Percentiles rank a stretch among this genome's conserved stretches.
Conservation (phyloP, 2,329 filamentous ascomycete species). For the Stagonosporopsis vannaccii region DNA sequence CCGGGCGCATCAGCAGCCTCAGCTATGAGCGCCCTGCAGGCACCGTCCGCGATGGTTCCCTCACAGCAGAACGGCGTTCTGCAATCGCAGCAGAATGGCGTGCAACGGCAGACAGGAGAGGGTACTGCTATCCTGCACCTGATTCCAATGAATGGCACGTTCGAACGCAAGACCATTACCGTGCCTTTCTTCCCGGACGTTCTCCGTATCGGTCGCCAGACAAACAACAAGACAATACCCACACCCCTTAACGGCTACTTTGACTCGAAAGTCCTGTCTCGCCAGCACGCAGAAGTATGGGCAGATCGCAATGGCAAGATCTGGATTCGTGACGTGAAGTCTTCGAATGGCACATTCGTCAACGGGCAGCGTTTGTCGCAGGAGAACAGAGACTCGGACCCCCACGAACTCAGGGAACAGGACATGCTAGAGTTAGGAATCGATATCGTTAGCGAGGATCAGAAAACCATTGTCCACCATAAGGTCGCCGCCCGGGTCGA, state of each 20-base stretch:
- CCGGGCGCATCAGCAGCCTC: slow-evolving; percentile 67
- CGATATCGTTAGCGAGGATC: slow-evolving; percentile 97
- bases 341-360: slow-evolving; percentile 97
- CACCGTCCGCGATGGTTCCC: slow-evolving; percentile 67
- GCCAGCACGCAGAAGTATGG: slow-evolving; percentile 96
- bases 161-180: slow-evolving; percentile 94
- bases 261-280: slow-evolving; percentile 95
- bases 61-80: slow-evolving; percentile 74
- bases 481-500: slow-evolving; percentile 98
- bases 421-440: slow-evolving; percentile 96
- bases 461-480: slow-evolving; percentile 97
- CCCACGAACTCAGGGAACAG: slow-evolving; percentile 88
- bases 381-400: slow-evolving; percentile 95
- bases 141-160: slow-evolving; percentile 91
- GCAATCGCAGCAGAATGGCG: slow-evolving; percentile 65
- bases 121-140: slow-evolving; percentile 83
- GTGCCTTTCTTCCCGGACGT: slow-evolving; percentile 95
- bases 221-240: slow-evolving; percentile 93
- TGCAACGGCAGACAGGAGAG: slow-evolving; percentile 58
- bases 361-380: slow-evolving; percentile 89
- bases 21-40: slow-evolving; percentile 68
- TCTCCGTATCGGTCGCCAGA: slow-evolving; percentile 92
- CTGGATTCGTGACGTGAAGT: slow-evolving; percentile 97
- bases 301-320: slow-evolving; percentile 85
- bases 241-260: slow-evolving; percentile 94